Conservation (phyloP, 345 rosid genomes). For the Gossypium anomalum region DNA sequence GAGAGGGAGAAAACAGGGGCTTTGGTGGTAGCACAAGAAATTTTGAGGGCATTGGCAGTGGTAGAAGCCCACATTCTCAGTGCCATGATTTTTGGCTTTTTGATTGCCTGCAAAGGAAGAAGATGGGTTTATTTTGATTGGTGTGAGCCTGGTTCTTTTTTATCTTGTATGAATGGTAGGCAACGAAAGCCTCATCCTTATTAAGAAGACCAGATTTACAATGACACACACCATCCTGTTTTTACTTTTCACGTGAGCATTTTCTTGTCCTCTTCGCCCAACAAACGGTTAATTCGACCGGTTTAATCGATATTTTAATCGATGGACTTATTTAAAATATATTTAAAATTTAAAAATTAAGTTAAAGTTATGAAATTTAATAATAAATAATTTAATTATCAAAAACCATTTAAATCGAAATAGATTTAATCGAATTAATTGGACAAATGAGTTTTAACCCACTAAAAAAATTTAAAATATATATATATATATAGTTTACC, state of each 20-base stretch:
- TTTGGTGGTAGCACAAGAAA: slow-evolving; percentile 49
- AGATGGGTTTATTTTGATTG: not conserved
- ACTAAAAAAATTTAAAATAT: no score
- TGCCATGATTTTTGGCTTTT: slow-evolving; percentile 46
- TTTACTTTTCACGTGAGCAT: not conserved
- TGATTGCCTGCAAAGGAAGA: slow-evolving; percentile 20
- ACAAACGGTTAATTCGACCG: no score
- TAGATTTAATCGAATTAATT: no score
- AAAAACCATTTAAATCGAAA: no score
- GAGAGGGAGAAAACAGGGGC: slow-evolving; percentile 56
- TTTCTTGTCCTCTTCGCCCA: not conserved
- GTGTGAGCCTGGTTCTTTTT: slow-evolving; percentile 12
- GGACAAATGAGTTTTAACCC: no score
- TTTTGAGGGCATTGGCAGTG: slow-evolving; percentile 75
- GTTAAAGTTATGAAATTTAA: no score
- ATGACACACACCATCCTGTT: not conserved
- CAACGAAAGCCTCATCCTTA: slow-evolving; percentile 70
- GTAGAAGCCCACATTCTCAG: slow-evolving; percentile 97
- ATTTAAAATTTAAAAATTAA: no score
- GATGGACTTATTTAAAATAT: no score
- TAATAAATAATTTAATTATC: no score
- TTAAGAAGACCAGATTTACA: not conserved
- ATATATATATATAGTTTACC: no score
- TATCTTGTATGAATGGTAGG: slow-evolving; percentile 79
- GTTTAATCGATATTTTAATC: no score